Percentiles rank a stretch among this genome's conserved stretches.
These are phyloP conservation scores for Aspergillus tubingensis DNA, from an alignment of 2,329 filamentous ascomycete species.

Conservation along the genomic window DNA sequence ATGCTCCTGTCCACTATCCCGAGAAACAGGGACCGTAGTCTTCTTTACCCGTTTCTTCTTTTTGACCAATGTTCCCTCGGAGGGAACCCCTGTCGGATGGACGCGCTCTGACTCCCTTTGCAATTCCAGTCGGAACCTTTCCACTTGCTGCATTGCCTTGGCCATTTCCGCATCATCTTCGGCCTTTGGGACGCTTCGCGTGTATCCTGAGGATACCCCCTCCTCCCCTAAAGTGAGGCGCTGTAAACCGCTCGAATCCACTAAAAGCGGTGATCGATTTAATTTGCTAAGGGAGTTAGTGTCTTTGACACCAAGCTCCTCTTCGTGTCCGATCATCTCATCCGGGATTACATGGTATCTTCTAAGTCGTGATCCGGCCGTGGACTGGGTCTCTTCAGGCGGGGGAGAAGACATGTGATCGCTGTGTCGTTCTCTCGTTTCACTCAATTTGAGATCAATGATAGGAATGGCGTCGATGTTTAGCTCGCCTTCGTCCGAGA, in stretches of 20 bases:
- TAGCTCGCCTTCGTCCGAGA: constrained; percentile 72
- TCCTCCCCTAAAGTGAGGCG: constrained; percentile 67
- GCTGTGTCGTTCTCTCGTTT: constrained; percentile 37
- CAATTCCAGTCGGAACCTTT: constrained; percentile 85
- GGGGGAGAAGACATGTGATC: constrained; percentile 9
- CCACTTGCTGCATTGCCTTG: constrained; percentile 83
- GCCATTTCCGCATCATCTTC: constrained; percentile 87
- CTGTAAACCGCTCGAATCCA: constrained; percentile 82
- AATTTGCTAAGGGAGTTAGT: constrained; percentile 31
- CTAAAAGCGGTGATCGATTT: constrained; percentile 73
- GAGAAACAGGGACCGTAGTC: constrained; percentile 6
- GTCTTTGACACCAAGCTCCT: constrained; percentile 42
- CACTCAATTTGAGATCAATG: constrained; percentile 81
- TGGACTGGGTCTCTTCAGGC: constrained; percentile 30
- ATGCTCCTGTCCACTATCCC: constrained; percentile 3
- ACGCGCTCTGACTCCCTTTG: constrained; percentile 52
- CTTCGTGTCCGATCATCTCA: constrained; percentile 63
- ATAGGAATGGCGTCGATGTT: constrained; percentile 96
- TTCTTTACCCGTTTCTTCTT: constrained; percentile 55
- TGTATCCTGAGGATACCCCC: constrained; percentile 18
- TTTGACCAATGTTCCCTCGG: constrained; percentile 55
- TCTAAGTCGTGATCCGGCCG: constrained; percentile 51
- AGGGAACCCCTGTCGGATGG: constrained; percentile 50
- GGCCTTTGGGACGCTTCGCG: constrained; percentile 62
- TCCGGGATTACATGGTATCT: constrained; percentile 71